phyloP scores from a whole-genome alignment of 441 rosid genomes.

The Bocquillonia castaneifolia region DNA sequence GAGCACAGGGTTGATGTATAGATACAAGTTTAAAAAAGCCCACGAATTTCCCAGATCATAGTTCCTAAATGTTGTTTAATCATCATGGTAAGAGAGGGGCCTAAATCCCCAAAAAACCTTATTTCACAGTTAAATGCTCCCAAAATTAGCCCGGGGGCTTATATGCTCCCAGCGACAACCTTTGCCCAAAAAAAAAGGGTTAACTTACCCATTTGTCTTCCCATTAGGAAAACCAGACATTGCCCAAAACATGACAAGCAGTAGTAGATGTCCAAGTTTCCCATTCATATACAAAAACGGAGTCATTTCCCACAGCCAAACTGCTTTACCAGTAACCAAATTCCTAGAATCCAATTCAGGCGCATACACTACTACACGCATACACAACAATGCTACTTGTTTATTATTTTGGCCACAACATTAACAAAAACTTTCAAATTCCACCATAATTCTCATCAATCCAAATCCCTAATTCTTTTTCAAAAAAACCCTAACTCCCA shows the following conservation, averaged over 20 bases:
- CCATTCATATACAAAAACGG: slow-evolving; percentile 56
- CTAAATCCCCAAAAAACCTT: too few species aligned
- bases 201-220: too few species aligned
- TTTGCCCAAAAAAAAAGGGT: too few species aligned
- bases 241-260: slow-evolving; percentile 27
- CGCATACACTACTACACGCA: slow-evolving; percentile 79
- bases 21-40: too few species aligned
- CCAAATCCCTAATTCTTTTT: slow-evolving; percentile 51
- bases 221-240: too few species aligned
- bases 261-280: background rate
- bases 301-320: slow-evolving; percentile 32
- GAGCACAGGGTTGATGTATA: too few species aligned
- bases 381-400: slow-evolving; percentile 43
- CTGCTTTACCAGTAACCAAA: slow-evolving; percentile 48
- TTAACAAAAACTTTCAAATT: slow-evolving; percentile 47
- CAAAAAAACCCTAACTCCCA: slow-evolving; percentile 18
- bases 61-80: too few species aligned
- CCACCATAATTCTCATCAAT: slow-evolving; percentile 45
- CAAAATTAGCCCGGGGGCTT: too few species aligned
- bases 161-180: too few species aligned
- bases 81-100: too few species aligned
- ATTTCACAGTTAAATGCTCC: too few species aligned
- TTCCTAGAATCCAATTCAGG: slow-evolving; percentile 68
- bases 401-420: slow-evolving; percentile 73
- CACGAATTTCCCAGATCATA: too few species aligned